Base-by-base conservation (phyloP, 2,329 filamentous ascomycete genomes). In the Penicillium sp. region DNA sequence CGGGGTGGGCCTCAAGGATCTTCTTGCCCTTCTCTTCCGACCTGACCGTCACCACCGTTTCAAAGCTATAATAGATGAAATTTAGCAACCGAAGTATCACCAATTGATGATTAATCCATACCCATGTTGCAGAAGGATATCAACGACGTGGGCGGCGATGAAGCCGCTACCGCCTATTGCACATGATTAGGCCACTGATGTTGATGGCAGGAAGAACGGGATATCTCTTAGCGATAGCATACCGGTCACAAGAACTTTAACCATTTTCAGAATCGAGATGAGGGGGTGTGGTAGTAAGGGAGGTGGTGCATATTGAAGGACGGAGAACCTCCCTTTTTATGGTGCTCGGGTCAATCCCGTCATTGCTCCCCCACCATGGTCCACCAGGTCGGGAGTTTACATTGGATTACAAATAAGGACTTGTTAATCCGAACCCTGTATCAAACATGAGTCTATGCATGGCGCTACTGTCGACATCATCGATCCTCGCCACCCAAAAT, bases 101-200 rank as follows among this genome's bases (percentile, higher is more conserved):
- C 6, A 22, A 6, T 24, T 8, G 6, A 8, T 22, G 18, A 10
- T 47, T 26, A 26, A 26, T 22, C n/a, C 29, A 32, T 38, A 73
- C 70, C 73, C 77, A 52, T 69, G 73, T 47, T 79, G 67, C 35
- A 84, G 70, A 26, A 84, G 72, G 16, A 75, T 67, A 52, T 84
- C 79, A 22, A 84, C 70, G n/a, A 80, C 76, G 58, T 84, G 81
- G 31, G 80, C 80, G 49, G 81, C 81, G 54, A 84, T 84, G 66
- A 84, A 84, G 69, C 81, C 81, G 53, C 74, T 78, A 47, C 79
- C 81, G 55, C 81, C 77, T 72, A 42, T 27, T 43, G n/a, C 40
- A 31, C 43, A 26, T 13, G 18, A 37, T 62, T 49, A 58, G 54
- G 40, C 46, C 40, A 8, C 41, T 50, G 18, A 23, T 10, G 32